Conservation (phyloP, 139 green algal genomes). For the Auxenochlorella pyrenoidosa region DNA sequence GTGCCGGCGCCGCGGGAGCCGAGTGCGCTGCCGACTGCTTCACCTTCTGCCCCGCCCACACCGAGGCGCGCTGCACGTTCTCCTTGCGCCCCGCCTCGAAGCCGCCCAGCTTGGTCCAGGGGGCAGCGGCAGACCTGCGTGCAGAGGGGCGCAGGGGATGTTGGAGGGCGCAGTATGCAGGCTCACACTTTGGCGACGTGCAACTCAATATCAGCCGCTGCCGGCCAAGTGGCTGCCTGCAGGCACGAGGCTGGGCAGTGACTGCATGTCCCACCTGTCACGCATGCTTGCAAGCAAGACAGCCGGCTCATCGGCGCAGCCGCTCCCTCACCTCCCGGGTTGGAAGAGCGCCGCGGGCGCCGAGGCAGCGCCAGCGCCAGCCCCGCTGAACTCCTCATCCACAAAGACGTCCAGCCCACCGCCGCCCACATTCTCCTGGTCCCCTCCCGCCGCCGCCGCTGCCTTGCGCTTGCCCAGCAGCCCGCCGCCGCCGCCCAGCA, state of each 20-base stretch:
- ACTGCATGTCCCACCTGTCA: too few relatives aligned
- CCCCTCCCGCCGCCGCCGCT: slow-evolving; percentile 23
- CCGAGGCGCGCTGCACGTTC: slow-evolving; percentile 48
- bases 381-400: slow-evolving; percentile 74
- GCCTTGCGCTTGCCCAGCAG: slow-evolving; percentile 32
- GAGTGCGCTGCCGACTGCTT: slow-evolving; percentile 45
- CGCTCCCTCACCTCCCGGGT: neutral
- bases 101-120: slow-evolving; percentile 39
- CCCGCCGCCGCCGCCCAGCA: slow-evolving; percentile 6
- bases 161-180: too few relatives aligned
- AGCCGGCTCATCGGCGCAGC: too few relatives aligned
- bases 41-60: slow-evolving; percentile 57
- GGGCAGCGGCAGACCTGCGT: slow-evolving; percentile 16
- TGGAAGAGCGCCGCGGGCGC: neutral
- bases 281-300: too few relatives aligned
- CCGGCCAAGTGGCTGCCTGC: too few relatives aligned
- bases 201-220: too few relatives aligned
- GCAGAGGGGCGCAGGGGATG: too few relatives aligned
- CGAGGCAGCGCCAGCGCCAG: neutral
- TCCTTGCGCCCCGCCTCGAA: slow-evolving; percentile 62
- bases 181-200: too few relatives aligned
- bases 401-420: slow-evolving; percentile 72
- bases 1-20: slow-evolving; percentile 18
- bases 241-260: too few relatives aligned
- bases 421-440: slow-evolving; percentile 15